A percentile compares a stretch with the other conserved stretches of the same genome.
Conservation (phyloP, 345 rosid species). For the Ceriops tagal region DNA sequence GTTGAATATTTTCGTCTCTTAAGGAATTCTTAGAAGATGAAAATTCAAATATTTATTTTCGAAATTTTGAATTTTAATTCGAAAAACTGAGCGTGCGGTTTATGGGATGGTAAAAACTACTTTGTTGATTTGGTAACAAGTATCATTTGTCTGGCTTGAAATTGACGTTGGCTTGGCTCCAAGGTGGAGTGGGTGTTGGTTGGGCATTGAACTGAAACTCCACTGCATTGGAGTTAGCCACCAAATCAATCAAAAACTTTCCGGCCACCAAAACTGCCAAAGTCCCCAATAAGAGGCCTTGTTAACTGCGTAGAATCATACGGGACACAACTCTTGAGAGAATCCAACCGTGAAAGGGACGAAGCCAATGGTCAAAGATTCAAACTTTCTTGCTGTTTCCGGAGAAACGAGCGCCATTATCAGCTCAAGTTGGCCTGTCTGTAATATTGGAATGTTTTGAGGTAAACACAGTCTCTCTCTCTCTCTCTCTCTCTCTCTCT, state of each 20-base stretch:
- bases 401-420: slow-evolving; percentile 5
- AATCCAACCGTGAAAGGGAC: slow-evolving; percentile 27
- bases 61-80: too few species aligned
- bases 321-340: not conserved
- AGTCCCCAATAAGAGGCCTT: slow-evolving; percentile 3
- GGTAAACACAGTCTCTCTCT: not conserved
- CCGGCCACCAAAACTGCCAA: slow-evolving; percentile 31
- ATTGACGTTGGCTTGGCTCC: slow-evolving; percentile 18
- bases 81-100: too few species aligned
- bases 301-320: not conserved
- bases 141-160: not conserved
- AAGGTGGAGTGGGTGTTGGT: slow-evolving; percentile 23
- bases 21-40: too few species aligned
- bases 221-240: slow-evolving; percentile 40
- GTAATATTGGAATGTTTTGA: slow-evolving; percentile 9
- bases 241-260: slow-evolving; percentile 34
- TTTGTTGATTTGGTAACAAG: not conserved
- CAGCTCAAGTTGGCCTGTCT: too few species aligned
- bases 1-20: too few species aligned
- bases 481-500: not conserved
- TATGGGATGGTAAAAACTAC: too few species aligned
- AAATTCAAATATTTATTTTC: too few species aligned
- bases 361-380: slow-evolving; percentile 6
- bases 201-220: slow-evolving; percentile 13
- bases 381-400: slow-evolving; percentile 18